Conservation (phyloP, 768 basidiomycete genomes). For the Podaxis sp. region DNA sequence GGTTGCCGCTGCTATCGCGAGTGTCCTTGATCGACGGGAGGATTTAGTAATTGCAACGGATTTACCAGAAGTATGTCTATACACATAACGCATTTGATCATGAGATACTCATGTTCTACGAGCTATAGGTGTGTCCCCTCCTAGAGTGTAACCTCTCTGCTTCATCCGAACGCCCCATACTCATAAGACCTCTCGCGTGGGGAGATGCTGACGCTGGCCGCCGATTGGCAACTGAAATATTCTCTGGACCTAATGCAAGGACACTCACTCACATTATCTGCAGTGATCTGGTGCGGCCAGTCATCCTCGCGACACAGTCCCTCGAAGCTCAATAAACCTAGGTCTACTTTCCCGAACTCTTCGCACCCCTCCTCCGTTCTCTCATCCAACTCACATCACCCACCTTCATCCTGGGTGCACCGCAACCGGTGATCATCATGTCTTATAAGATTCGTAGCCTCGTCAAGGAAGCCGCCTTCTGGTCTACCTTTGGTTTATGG, state of each 20-base stretch:
- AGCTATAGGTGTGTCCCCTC: constrained; percentile 44
- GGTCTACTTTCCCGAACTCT: constrained; percentile 86
- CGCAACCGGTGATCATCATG: constrained; percentile 48
- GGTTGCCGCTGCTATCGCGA: constrained; percentile 46
- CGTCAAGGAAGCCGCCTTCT: constrained; percentile 71
- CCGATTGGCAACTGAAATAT: constrained; percentile 40
- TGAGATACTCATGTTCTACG: background rate
- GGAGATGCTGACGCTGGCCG: constrained; percentile 49
- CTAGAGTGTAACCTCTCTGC: constrained; percentile 38
- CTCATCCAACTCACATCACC: constrained; percentile 70
- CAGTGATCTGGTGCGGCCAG: constrained; percentile 73
- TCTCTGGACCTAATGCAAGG: constrained; percentile 14
- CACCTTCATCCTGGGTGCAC: constrained; percentile 31
- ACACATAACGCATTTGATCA: background rate
- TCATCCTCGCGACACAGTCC: background rate
- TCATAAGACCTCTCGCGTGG: constrained; percentile 69
- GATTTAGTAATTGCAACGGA: constrained; percentile 67
- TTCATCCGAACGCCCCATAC: background rate
- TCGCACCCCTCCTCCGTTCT: constrained; percentile 74
- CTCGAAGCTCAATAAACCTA: constrained; percentile 27
- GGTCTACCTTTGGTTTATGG: constrained; percentile 81
- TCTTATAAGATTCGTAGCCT: constrained; percentile 80
- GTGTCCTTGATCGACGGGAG: constrained; percentile 34
- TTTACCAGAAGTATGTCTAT: constrained; percentile 62
- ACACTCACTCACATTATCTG: constrained; percentile 69